phyloP scores from a whole-genome alignment of 148 eudicot genomes.

The Dianthus caryophyllus region DNA sequence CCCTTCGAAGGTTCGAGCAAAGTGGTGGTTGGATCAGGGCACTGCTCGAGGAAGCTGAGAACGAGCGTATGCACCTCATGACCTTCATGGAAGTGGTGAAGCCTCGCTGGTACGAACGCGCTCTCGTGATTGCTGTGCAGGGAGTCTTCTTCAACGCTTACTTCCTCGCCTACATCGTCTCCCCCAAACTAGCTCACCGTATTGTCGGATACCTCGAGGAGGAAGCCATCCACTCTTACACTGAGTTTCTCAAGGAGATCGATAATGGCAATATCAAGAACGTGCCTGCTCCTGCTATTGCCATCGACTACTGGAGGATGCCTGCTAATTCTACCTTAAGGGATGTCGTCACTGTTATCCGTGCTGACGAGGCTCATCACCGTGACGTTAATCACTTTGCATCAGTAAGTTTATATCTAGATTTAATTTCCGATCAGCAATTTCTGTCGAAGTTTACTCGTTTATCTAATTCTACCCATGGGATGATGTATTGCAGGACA shows the following conservation, averaged over 20 bases:
- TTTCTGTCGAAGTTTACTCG: background rate
- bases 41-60: constrained; percentile 81
- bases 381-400: constrained; percentile 93
- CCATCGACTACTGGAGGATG: constrained; percentile 80
- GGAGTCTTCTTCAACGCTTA: constrained; percentile 92
- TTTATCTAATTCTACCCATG: background rate
- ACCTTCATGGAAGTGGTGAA: constrained; percentile 80
- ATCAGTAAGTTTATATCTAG: constrained; percentile 37
- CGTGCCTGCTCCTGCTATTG: constrained; percentile 80
- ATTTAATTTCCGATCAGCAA: background rate
- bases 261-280: constrained; percentile 71
- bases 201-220: constrained; percentile 81
- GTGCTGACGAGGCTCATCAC: constrained; percentile 97
- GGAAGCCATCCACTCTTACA: constrained; percentile 84
- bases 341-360: constrained; percentile 78
- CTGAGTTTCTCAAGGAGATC: constrained; percentile 71
- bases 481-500: constrained; percentile 46
- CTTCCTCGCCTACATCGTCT: constrained; percentile 57
- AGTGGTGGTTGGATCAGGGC: constrained; percentile 95
- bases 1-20: constrained; percentile 72
- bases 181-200: constrained; percentile 82
- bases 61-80: constrained; percentile 96
- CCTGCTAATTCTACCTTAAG: constrained; percentile 51
- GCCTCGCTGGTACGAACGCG: constrained; percentile 79
- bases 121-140: constrained; percentile 67